Percentiles rank a stretch among this genome's conserved stretches.
Evolutionary conservation across 108 stramenopile species (phyloP).

Genomic region (Cyclostephanos tholiformis): DNA sequence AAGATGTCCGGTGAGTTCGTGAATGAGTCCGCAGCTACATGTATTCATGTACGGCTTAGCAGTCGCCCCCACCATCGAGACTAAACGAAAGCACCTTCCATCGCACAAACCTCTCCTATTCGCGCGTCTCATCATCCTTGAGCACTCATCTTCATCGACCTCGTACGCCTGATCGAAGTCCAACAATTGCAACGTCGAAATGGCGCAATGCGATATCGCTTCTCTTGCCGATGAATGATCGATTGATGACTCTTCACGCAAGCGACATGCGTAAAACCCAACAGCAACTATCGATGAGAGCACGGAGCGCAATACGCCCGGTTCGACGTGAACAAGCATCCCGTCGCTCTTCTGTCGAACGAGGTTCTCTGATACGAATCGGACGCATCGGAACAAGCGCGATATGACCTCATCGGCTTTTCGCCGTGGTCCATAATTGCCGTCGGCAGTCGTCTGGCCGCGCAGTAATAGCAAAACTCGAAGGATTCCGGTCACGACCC

Average conservation of each 20-base stretch:
- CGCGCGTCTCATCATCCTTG: background rate
- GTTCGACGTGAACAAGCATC: conserved; percentile 19
- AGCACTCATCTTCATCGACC: conserved; percentile 7
- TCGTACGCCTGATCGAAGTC: background rate
- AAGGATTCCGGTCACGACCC: conserved; percentile 26
- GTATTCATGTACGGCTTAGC: background rate
- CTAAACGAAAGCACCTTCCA: conserved; percentile 23
- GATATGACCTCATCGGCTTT: conserved; percentile 6
- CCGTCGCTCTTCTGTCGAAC: conserved; percentile 26
- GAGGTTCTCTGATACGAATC: conserved; percentile 22
- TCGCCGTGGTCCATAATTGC: background rate
- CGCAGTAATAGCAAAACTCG: conserved; percentile 31
- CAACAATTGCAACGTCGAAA: conserved; percentile 29
- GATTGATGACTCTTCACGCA: background rate
- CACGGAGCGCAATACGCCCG: background rate
- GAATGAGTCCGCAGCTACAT: conserved; percentile 29
- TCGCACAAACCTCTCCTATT: conserved; percentile 2
- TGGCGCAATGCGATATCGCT: conserved; percentile 35
- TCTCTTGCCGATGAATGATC: conserved; percentile 20
- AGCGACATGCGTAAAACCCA: conserved; percentile 32
- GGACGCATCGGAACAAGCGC: conserved; percentile 23
- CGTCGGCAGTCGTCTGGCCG: background rate
- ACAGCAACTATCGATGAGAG: conserved; percentile 23
- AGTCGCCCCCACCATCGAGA: conserved; percentile 23
- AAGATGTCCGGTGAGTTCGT: conserved; percentile 6